Percentiles rank a stretch among this genome's conserved stretches.
Conservation (phyloP, 2,329 filamentous ascomycete genomes). For the Colletotrichum horii region DNA sequence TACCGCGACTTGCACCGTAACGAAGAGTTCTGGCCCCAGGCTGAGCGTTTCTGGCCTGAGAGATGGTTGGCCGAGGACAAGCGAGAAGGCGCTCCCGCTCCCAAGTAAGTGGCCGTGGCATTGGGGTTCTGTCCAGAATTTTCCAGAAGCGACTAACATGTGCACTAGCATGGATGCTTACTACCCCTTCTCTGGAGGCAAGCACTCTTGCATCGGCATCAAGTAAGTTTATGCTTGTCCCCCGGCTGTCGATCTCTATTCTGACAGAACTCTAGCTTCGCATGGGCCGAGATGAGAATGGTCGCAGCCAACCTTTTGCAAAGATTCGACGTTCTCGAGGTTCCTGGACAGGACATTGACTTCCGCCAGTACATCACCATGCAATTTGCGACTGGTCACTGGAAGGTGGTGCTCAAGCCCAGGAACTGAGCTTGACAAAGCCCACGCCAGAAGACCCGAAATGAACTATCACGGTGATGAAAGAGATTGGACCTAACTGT, state of each 20-base stretch:
- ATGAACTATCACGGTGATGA: not conserved
- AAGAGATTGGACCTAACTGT: not conserved
- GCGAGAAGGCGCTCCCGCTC: conserved; percentile 3
- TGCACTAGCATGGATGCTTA: conserved; percentile 15
- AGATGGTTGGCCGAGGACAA: conserved; percentile 13
- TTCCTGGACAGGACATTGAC: conserved; percentile 25
- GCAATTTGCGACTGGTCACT: conserved; percentile 30
- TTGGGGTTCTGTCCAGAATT: not conserved
- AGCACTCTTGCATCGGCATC: conserved; percentile 29
- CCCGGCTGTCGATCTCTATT: not conserved
- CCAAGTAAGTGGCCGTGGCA: not conserved
- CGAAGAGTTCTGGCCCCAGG: conserved; percentile 12
- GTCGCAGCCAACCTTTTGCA: conserved; percentile 25
- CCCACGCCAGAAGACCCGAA: too few relatives aligned
- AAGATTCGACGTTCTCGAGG: conserved; percentile 26
- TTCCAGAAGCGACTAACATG: not conserved
- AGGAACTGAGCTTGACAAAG: not conserved
- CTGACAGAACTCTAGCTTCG: conserved; percentile 19
- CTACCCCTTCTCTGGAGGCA: conserved; percentile 24
- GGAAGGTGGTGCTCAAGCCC: conserved; percentile 38
- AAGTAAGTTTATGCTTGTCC: conserved; percentile 9
- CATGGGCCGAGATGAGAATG: conserved; percentile 30
- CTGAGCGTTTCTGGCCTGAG: conserved; percentile 14
- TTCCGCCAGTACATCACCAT: conserved; percentile 29
- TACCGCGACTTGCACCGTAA: conserved; percentile 20